Evolutionary conservation across 768 basidiomycete genomes (phyloP), one percentile per base, ranked within the genome.

Genomic region (Lentinula sp.): DNA sequence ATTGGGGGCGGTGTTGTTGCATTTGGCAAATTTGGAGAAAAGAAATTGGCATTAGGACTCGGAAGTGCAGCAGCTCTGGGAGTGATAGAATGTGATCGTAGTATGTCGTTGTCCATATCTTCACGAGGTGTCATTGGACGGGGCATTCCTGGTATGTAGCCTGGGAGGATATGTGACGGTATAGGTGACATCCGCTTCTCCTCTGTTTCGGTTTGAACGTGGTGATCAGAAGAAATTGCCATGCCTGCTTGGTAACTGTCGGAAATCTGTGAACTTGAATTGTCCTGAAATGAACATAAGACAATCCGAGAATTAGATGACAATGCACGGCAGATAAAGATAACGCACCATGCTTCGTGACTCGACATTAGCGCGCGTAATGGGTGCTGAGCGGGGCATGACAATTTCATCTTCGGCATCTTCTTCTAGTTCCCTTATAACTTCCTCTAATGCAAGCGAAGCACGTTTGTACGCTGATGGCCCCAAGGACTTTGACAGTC

Each of bases 81-180:
- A 4, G 91, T 94, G 51, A 87, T 85, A 0, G 87, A 89, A 61
- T 84, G 87, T 8, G 85, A 85, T 48, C 81, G 75, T 66, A 84
- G 82, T 62, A 91, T 89, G 59, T 93, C 91, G 32, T 79, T 69
- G 52, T 92, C 92, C 35, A 81, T 75, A 5, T 75, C 66, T 64
- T 91, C 88, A 60, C 85, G 86, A n/a, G 92, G 92, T 5, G 92
- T 93, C 88, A 93, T 92, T 16, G 92, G 92, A 45, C 92, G 78
- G 21, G 89, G 89, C 92, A 94, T 94, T 10, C 92, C 92, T 23
- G 92, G 92, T 60, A 92, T 85, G 72, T 94, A 94, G 13, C 92
- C 92, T 59, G 92, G 91, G 21, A 91, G 68, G 3, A 77, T 83
- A 48, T 83, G 82, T 50, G 84, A 76, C 31, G 86, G 86, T 23